Evolutionary conservation across 768 basidiomycete species (phyloP).

Genomic region (Sporobolomyces phaffii): DNA sequence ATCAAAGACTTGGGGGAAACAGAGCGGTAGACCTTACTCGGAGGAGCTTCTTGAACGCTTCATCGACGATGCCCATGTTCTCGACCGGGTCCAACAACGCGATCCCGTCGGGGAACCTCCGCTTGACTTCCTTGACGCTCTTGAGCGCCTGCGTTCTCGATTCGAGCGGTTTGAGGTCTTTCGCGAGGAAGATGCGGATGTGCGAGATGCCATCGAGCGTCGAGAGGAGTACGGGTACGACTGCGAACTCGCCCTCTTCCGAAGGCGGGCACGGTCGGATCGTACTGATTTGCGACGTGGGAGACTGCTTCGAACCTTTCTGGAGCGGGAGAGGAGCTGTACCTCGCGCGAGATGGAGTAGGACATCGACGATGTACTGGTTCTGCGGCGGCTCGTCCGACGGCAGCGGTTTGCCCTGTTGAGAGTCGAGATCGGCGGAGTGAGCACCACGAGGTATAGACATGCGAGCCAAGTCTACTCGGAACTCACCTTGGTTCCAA

Average conservation of each 20-base stretch:
- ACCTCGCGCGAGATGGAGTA: slow-evolving; percentile 67
- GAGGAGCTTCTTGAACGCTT: slow-evolving; percentile 79
- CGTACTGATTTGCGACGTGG: slow-evolving; percentile 55
- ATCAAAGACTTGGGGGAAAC: neutral
- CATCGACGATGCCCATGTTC: slow-evolving; percentile 93
- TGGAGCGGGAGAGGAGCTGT: slow-evolving; percentile 54
- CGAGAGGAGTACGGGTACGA: slow-evolving; percentile 80
- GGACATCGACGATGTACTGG: slow-evolving; percentile 87
- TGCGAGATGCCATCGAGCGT: slow-evolving; percentile 81
- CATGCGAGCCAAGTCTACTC: too few species aligned
- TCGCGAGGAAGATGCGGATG: slow-evolving; percentile 78
- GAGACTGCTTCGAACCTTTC: slow-evolving; percentile 49
- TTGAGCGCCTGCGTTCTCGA: slow-evolving; percentile 82
- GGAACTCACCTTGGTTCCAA: slow-evolving; percentile 65
- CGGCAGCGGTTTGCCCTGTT: slow-evolving; percentile 55
- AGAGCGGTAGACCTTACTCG: slow-evolving; percentile 53
- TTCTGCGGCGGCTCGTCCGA: slow-evolving; percentile 70
- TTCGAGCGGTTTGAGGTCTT: slow-evolving; percentile 71
- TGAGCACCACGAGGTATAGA: neutral
- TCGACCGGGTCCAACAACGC: slow-evolving; percentile 80
- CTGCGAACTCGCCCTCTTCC: slow-evolving; percentile 71
- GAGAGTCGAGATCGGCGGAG: too few species aligned
- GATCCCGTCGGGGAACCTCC: slow-evolving; percentile 80
- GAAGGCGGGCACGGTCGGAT: slow-evolving; percentile 67
- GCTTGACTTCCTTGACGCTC: slow-evolving; percentile 81